A percentile compares a stretch with the other conserved stretches of the same genome.
Conservation (phyloP, 768 basidiomycete genomes). For the Chlorophyllum brunneum region DNA sequence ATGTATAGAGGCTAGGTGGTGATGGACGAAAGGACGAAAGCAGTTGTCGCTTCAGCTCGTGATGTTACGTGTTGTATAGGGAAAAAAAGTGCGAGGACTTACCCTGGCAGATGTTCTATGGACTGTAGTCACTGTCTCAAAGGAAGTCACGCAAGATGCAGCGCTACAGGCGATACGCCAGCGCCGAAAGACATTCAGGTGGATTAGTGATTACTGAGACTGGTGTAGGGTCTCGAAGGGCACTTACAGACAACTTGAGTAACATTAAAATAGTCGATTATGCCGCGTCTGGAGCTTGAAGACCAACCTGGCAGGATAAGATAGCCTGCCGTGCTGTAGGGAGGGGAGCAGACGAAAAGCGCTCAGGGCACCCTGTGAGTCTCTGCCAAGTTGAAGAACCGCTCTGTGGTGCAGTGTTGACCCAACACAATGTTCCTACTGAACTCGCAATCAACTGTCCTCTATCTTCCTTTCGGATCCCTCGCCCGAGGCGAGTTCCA, state of each 20-base stretch:
- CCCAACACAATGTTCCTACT: conserved; percentile 1
- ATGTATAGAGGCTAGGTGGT: conserved; percentile 20
- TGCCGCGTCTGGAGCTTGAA: not conserved
- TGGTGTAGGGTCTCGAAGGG: not conserved
- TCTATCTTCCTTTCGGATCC: not conserved
- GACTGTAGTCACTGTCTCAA: not conserved
- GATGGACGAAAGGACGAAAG: conserved; percentile 19
- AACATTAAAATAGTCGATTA: not conserved
- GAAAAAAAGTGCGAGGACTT: conserved; percentile 30
- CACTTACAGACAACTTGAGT: conserved; percentile 3
- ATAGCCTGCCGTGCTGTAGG: not conserved
- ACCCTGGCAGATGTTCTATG: conserved; percentile 15
- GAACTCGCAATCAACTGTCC: not conserved
- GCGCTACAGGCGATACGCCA: not conserved
- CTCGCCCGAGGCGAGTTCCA: not conserved
- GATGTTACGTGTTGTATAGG: conserved; percentile 30
- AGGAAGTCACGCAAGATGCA: conserved; percentile 2
- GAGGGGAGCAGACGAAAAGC: not conserved
- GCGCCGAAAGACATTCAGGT: not conserved
- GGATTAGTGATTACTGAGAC: not conserved
- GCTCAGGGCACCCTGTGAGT: conserved; percentile 6
- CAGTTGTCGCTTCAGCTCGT: conserved; percentile 15
- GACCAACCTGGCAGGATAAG: not conserved
- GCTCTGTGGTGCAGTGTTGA: conserved; percentile 10
- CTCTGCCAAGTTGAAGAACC: conserved; percentile 7